phyloP scores from a whole-genome alignment of 768 basidiomycete genomes.

The Cantharellus cinnabarinus region DNA sequence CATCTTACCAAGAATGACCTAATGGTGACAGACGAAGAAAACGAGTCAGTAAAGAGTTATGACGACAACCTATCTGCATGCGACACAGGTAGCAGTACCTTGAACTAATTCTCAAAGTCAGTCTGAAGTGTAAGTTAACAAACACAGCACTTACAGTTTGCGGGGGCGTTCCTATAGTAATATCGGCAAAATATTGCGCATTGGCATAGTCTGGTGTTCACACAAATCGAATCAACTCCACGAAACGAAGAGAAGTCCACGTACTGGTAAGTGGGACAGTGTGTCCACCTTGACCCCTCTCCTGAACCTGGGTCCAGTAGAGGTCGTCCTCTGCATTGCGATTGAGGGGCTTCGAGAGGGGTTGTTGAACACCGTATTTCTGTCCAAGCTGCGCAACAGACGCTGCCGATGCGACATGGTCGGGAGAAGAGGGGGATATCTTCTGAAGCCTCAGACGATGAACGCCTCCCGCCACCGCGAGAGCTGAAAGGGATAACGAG shows the following conservation, averaged over 20 bases:
- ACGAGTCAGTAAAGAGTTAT: neutral
- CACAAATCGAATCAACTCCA: constrained; percentile 4
- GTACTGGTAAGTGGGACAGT: constrained; percentile 72
- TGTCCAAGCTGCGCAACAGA: constrained; percentile 65
- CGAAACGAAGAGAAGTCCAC: constrained; percentile 15
- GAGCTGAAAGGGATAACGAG: constrained; percentile 18
- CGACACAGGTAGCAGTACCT: neutral
- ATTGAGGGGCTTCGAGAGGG: constrained; percentile 19
- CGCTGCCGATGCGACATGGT: constrained; percentile 43
- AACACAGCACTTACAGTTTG: constrained; percentile 35
- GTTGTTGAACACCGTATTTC: constrained; percentile 61
- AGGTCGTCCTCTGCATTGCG: constrained; percentile 31
- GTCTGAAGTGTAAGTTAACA: constrained; percentile 1
- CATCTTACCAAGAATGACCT: neutral
- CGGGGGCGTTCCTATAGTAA: constrained; percentile 61
- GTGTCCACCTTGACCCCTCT: constrained; percentile 58
- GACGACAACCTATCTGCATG: too few relatives aligned
- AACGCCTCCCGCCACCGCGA: constrained; percentile 29
- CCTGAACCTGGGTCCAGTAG: constrained; percentile 54
- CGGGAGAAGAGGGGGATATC: constrained; percentile 31
- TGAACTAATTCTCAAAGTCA: neutral
- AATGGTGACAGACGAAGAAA: neutral
- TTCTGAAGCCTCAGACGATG: constrained; percentile 85
- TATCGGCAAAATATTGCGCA: constrained; percentile 89
- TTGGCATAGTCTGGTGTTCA: constrained; percentile 72